phyloP scores from a whole-genome alignment of 768 basidiomycete species.

The Boletus insuetus region DNA sequence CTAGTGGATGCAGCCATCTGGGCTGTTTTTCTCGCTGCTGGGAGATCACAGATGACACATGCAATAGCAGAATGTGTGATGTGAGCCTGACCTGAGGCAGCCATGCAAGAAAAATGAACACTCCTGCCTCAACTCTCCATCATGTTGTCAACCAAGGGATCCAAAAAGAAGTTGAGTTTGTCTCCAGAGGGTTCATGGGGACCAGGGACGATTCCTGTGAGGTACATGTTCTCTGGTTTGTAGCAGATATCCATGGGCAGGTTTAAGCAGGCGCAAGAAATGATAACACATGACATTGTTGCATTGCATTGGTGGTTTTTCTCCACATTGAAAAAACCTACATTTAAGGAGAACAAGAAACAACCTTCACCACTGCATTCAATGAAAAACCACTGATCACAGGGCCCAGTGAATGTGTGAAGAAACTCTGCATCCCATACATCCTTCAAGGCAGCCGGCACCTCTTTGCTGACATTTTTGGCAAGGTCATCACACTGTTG shows the following conservation, averaged over 20 bases:
- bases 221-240: too few species aligned
- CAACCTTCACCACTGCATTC: slow-evolving; percentile 12
- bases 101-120: background rate
- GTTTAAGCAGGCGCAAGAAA: slow-evolving; percentile 34
- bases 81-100: too few species aligned
- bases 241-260: slow-evolving; percentile 11
- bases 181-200: slow-evolving; percentile 26
- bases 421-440: slow-evolving; percentile 1
- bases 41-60: slow-evolving; percentile 31
- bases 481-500: slow-evolving; percentile 1
- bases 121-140: background rate
- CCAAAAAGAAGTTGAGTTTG: slow-evolving; percentile 30
- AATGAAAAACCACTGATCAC: slow-evolving; percentile 15
- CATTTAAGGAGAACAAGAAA: too few species aligned
- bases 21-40: slow-evolving; percentile 26
- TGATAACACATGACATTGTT: slow-evolving; percentile 29
- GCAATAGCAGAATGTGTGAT: slow-evolving; percentile 5
- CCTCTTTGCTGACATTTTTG: background rate
- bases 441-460: background rate
- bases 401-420: slow-evolving; percentile 4
- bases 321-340: too few species aligned
- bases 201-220: slow-evolving; percentile 35
- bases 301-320: too few species aligned
- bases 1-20: slow-evolving; percentile 21
- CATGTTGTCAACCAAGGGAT: slow-evolving; percentile 32